A percentile compares a stretch with the other conserved stretches of the same genome.
Conservation (phyloP, 169 alveolate genomes). For the Plasmodium vivax region DNA sequence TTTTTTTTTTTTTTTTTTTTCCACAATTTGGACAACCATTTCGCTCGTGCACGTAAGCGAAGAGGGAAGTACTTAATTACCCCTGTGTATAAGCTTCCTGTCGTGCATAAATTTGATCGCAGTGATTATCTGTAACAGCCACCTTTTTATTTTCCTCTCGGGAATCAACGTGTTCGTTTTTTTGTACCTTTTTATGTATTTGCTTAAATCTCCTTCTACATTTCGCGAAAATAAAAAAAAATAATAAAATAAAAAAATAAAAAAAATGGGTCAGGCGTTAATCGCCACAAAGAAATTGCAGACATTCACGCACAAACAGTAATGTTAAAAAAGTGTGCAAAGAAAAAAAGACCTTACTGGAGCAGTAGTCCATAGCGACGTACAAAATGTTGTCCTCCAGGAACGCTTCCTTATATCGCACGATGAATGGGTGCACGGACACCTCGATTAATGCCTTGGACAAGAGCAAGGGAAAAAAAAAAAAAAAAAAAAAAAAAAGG, state of each 20-base stretch:
- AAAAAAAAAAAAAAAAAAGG: not conserved
- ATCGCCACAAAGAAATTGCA: not conserved
- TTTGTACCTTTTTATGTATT: constrained; percentile 45
- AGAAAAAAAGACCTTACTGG: constrained; percentile 19
- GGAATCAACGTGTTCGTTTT: constrained; percentile 57
- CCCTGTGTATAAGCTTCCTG: constrained; percentile 67
- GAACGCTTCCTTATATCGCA: constrained; percentile 74
- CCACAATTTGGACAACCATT: not conserved
- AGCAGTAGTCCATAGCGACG: constrained; percentile 73
- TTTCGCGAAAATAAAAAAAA: constrained; percentile 5
- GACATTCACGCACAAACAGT: not conserved
- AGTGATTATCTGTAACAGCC: constrained; percentile 70
- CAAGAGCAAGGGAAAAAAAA: not conserved
- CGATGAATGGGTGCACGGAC: constrained; percentile 73
- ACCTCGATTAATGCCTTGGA: constrained; percentile 68
- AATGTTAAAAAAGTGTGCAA: not conserved
- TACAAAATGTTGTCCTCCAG: constrained; percentile 35
- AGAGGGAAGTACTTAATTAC: constrained; percentile 3
- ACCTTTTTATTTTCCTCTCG: constrained; percentile 61
- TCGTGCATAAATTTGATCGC: constrained; percentile 75
- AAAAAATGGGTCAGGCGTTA: not conserved
- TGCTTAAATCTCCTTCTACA: constrained; percentile 66
- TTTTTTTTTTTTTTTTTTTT: not conserved
- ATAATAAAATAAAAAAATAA: not conserved
- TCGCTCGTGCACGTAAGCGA: not conserved